Conservation (phyloP, 768 basidiomycete genomes). For the Pisolithus albus region DNA sequence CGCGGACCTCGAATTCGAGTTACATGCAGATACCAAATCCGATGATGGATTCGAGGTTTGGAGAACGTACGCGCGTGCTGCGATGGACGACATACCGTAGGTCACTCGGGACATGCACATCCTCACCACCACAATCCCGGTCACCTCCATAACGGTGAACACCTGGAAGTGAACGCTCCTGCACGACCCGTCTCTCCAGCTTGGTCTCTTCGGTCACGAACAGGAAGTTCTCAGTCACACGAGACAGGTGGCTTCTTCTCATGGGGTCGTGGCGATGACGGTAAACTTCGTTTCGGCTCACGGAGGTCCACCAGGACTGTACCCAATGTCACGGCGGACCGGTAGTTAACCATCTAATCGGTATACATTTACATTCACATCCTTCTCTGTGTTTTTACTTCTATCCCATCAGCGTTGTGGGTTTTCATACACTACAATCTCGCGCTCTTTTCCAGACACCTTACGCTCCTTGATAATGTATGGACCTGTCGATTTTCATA, state of each 20-base stretch:
- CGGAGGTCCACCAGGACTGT: constrained; percentile 46
- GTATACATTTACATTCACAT: neutral
- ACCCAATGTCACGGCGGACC: constrained; percentile 20
- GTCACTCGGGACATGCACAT: constrained; percentile 47
- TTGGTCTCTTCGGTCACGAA: constrained; percentile 79
- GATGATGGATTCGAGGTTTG: constrained; percentile 86
- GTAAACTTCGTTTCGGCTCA: constrained; percentile 71
- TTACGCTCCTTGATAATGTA: constrained; percentile 30
- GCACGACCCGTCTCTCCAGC: constrained; percentile 70
- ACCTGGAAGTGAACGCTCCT: constrained; percentile 43
- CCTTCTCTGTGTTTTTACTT: constrained; percentile 1
- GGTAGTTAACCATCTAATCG: constrained; percentile 12
- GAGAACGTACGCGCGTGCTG: constrained; percentile 95
- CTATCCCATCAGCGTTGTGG: constrained; percentile 1
- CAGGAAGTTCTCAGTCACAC: constrained; percentile 67
- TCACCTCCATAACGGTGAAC: constrained; percentile 39
- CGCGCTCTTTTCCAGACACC: constrained; percentile 17
- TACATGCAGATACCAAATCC: constrained; percentile 65
- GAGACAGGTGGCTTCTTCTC: constrained; percentile 67
- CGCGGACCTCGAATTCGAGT: constrained; percentile 75
- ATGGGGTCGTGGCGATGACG: constrained; percentile 55
- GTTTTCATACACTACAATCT: constrained; percentile 3
- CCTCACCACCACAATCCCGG: constrained; percentile 52
- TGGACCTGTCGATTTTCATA: constrained; percentile 13
- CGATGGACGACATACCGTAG: constrained; percentile 82